Evolutionary conservation across 2,329 filamentous ascomycete genomes (phyloP).

Genomic region (Beauveria medogensis): DNA sequence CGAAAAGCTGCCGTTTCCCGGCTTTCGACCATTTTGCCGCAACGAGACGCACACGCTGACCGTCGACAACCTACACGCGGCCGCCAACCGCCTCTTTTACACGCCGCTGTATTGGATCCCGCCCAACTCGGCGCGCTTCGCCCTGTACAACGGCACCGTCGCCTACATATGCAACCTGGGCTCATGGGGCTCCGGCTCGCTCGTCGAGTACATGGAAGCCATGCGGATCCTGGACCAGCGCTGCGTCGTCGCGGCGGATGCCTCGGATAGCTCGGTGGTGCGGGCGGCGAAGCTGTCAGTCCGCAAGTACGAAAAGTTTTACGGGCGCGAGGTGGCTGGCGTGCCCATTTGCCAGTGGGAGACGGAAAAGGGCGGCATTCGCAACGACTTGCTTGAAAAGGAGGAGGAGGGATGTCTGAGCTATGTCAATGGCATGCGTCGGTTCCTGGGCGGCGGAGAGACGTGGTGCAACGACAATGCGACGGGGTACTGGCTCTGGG

Average conservation of each 20-base stretch:
- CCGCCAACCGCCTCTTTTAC: constrained; percentile 11
- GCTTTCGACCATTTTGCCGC: not conserved
- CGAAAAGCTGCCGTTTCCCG: not conserved
- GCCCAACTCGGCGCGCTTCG: constrained; percentile 5
- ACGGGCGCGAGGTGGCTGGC: constrained; percentile 11
- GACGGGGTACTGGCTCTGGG: not conserved
- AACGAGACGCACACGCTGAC: not conserved
- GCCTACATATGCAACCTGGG: constrained; percentile 11
- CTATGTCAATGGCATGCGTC: not conserved
- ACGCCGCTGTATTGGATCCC: constrained; percentile 11
- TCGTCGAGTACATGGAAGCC: constrained; percentile 12
- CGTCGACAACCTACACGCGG: constrained; percentile 2
- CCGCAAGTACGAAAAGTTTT: constrained; percentile 1
- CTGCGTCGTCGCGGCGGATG: not conserved
- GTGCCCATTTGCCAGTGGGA: constrained; percentile 11
- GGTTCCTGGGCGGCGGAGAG: not conserved
- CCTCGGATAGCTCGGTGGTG: not conserved
- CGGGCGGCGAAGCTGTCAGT: not conserved
- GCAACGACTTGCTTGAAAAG: not conserved
- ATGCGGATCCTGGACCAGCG: constrained; percentile 6
- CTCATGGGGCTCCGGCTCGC: constrained; percentile 9
- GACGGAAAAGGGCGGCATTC: constrained; percentile 4
- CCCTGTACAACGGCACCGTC: constrained; percentile 3
- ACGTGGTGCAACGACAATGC: not conserved
- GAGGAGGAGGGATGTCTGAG: not conserved